Evolutionary conservation across 176 grass and related monocot species (phyloP), one percentile per base, ranked within the genome.

Genomic region (Avena atlantica): DNA sequence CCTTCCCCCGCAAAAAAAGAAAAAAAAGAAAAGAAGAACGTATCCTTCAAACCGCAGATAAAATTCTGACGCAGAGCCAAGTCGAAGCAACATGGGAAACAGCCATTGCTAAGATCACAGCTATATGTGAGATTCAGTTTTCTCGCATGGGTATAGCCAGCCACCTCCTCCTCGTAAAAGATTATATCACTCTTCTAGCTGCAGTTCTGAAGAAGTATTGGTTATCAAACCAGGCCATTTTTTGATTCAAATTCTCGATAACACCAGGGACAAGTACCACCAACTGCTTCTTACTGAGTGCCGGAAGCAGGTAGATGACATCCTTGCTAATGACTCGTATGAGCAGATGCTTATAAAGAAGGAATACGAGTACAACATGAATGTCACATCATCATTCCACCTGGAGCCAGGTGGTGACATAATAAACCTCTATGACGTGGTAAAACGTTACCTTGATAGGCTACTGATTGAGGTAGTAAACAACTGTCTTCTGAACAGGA

Each of bases 381-480:
- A n/a, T n/a, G n/a, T n/a, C n/a, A n/a, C n/a, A n/a, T n/a, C n/a
- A n/a, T n/a, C n/a, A n/a, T 95, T 98, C 42, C 88, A 91, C 88
- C 77, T 93, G 67, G 91, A 92, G 70, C 53, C 82, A 13, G 86
- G 91, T 48, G 93, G 90, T 78, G 71, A 82, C 19, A 27, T 27
- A 27, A 78, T 89, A 56, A 94, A 89, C 87, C 80, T 88, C 12
- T 93, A 83, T 29, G 90, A 95, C 81, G 88, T 98, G 45, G 88
- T 92, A 51, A 95, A 92, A 70, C 68, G 85, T 29, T 98, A 91
- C 87, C 84, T 98, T 24, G 91, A 98, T 75, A 89, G 89, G 87
- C 84, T 98, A 44, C 71, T 98, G 86, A 98, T 98, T 84, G 96
- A 98, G 80, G 96, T 93, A 16, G 62, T 98, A 78, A 98, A 98